These are phyloP conservation scores for Reticulascus tulasneorum DNA, from an alignment of 2,329 filamentous ascomycete species.

Conservation along the genomic window DNA sequence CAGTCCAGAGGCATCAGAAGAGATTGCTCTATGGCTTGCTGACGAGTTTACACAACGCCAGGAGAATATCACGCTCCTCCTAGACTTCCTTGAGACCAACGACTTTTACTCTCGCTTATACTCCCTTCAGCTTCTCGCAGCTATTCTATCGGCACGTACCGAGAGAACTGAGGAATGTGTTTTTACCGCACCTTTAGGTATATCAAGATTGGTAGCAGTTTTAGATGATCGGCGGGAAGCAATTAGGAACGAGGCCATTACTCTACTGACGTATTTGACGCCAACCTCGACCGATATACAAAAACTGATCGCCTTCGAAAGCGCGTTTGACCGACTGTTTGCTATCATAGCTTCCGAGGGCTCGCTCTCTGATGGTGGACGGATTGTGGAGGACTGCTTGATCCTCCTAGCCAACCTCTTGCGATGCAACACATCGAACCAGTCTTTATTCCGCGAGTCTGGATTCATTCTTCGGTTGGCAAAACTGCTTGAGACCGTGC, in stretches of 20 bases:
- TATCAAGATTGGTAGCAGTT: constrained; percentile 77
- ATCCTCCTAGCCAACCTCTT: constrained; percentile 88
- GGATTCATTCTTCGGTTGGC: constrained; percentile 73
- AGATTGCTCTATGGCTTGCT: constrained; percentile 92
- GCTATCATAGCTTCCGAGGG: constrained; percentile 78
- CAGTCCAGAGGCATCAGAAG: constrained; percentile 90
- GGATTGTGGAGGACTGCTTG: constrained; percentile 87
- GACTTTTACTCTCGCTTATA: constrained; percentile 93
- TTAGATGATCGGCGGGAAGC: constrained; percentile 85
- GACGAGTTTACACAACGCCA: constrained; percentile 97
- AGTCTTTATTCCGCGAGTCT: constrained; percentile 88
- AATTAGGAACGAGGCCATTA: constrained; percentile 80
- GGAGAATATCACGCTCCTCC: constrained; percentile 88
- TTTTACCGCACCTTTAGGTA: constrained; percentile 81
- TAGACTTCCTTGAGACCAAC: constrained; percentile 80
- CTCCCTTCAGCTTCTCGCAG: constrained; percentile 80
- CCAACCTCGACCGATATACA: constrained; percentile 84
- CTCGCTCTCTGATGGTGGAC: constrained; percentile 74
- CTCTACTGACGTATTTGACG: constrained; percentile 84
- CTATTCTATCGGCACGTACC: constrained; percentile 79
- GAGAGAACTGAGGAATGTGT: constrained; percentile 95
- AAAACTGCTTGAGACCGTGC: constrained; percentile 60
- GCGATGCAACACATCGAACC: constrained; percentile 83
- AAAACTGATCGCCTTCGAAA: constrained; percentile 93
- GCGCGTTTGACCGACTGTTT: constrained; percentile 86